Evolutionary conservation across 495 filamentous ascomycete species (phyloP).

Genomic region (Cercophora sp.): DNA sequence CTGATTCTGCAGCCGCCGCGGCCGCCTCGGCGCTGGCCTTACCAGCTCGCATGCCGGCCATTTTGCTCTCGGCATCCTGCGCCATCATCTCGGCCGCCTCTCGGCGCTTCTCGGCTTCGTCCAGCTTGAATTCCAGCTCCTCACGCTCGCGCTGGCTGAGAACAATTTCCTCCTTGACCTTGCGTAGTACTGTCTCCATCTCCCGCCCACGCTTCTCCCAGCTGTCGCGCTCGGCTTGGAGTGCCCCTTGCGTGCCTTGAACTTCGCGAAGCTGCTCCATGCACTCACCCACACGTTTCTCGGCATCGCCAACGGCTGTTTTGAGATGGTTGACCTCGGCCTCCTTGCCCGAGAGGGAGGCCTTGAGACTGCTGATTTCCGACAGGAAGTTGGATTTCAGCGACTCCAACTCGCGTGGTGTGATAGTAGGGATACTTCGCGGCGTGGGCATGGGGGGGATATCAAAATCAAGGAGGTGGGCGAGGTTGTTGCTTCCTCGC

Average conservation of each 20-base stretch:
- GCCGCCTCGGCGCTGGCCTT: constrained; percentile 37
- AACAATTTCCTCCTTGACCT: constrained; percentile 76
- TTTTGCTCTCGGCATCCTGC: constrained; percentile 68
- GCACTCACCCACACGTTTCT: constrained; percentile 83
- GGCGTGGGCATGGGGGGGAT: constrained; percentile 86
- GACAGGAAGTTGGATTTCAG: constrained; percentile 85
- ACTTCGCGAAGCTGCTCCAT: constrained; percentile 77
- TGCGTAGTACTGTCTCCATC: constrained; percentile 74
- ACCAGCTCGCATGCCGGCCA: constrained; percentile 60
- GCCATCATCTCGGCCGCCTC: constrained; percentile 61
- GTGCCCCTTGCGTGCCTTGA: constrained; percentile 57
- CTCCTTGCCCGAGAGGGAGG: constrained; percentile 83
- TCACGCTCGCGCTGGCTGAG: constrained; percentile 72
- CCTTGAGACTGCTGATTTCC: constrained; percentile 84
- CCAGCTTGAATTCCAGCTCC: constrained; percentile 60
- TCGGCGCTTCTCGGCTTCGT: constrained; percentile 70
- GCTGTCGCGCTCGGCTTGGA: constrained; percentile 71
- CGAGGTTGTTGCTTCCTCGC: constrained; percentile 24
- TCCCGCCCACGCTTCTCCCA: constrained; percentile 83
- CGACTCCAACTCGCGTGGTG: constrained; percentile 85
- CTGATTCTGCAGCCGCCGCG: constrained; percentile 8
- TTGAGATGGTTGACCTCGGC: constrained; percentile 83
- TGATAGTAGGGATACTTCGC: constrained; percentile 83
- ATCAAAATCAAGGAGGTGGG: constrained; percentile 86
- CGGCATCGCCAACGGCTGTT: constrained; percentile 79